A percentile compares a stretch with the other conserved stretches of the same genome.
Evolutionary conservation across 2,329 filamentous ascomycete genomes (phyloP).

Genomic region (Beauveria sp.): DNA sequence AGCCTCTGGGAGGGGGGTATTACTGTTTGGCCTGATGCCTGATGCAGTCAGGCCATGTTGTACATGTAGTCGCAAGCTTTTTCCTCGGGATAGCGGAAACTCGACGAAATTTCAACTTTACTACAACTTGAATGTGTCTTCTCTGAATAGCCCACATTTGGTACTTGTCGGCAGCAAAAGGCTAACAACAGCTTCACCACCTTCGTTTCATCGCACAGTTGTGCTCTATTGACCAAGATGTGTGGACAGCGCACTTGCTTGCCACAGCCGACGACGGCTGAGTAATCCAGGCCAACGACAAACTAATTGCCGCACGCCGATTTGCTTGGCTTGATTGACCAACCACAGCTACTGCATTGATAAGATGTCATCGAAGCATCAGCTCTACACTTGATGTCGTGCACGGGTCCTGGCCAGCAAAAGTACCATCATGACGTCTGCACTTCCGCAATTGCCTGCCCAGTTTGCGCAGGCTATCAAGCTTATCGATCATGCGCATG

Average conservation of each 20-base stretch:
- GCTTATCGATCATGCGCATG: conserved; percentile 62
- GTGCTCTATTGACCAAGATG: background rate
- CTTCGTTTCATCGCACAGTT: no score
- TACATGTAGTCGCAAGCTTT: no score
- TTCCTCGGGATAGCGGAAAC: no score
- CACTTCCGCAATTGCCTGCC: conserved; percentile 26
- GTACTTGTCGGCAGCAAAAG: no score
- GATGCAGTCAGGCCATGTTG: no score
- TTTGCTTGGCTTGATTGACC: background rate
- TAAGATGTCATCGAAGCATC: background rate
- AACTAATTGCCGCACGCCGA: background rate
- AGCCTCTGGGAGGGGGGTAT: no score
- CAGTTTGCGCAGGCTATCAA: conserved; percentile 47
- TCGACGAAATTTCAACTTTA: no score
- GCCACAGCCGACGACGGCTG: background rate
- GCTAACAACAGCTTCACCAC: no score
- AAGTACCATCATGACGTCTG: background rate
- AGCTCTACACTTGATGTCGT: background rate
- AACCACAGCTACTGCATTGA: background rate
- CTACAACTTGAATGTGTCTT: no score
- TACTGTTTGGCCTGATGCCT: no score
- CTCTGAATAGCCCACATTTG: no score
- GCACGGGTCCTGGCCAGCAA: background rate
- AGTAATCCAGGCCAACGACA: background rate
- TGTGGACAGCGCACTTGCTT: background rate